Evolutionary conservation across 2,329 filamentous ascomycete species (phyloP).

Genomic region (Colletotrichum australisinense): DNA sequence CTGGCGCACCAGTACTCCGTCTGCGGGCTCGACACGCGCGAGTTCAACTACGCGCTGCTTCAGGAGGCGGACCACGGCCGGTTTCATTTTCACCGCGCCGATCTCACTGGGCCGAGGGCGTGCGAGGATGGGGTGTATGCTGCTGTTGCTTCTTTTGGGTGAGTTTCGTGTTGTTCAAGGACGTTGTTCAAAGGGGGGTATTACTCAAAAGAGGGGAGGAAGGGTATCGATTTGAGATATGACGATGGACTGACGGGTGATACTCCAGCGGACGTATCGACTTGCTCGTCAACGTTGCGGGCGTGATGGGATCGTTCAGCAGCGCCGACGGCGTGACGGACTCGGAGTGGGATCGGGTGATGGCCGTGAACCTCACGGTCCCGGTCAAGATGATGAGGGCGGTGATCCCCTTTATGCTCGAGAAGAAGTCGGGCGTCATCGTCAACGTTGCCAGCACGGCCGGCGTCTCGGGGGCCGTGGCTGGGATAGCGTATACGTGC

Average conservation of each 20-base stretch:
- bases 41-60: slow-evolving; percentile 38
- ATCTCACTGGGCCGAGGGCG: slow-evolving; percentile 43
- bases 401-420: slow-evolving; percentile 54
- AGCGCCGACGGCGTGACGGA: slow-evolving; percentile 52
- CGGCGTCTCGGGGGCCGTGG: slow-evolving; percentile 48
- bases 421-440: slow-evolving; percentile 51
- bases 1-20: slow-evolving; percentile 34
- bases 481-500: slow-evolving; percentile 58
- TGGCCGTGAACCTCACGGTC: slow-evolving; percentile 55
- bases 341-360: slow-evolving; percentile 51
- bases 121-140: slow-evolving; percentile 40
- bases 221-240: neutral
- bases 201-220: too few species aligned
- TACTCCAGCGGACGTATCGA: slow-evolving; percentile 44
- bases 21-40: slow-evolving; percentile 16
- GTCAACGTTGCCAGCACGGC: slow-evolving; percentile 54
- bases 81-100: slow-evolving; percentile 48
- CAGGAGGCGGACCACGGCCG: slow-evolving; percentile 40
- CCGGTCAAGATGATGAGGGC: slow-evolving; percentile 57
- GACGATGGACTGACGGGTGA: neutral
- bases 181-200: too few species aligned
- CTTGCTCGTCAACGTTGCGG: slow-evolving; percentile 57
- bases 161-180: neutral
- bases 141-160: slow-evolving; percentile 20
- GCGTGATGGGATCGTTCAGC: slow-evolving; percentile 54